phyloP scores from a whole-genome alignment of 1,139 yeast species.

The Petasospora rhodanensis region DNA sequence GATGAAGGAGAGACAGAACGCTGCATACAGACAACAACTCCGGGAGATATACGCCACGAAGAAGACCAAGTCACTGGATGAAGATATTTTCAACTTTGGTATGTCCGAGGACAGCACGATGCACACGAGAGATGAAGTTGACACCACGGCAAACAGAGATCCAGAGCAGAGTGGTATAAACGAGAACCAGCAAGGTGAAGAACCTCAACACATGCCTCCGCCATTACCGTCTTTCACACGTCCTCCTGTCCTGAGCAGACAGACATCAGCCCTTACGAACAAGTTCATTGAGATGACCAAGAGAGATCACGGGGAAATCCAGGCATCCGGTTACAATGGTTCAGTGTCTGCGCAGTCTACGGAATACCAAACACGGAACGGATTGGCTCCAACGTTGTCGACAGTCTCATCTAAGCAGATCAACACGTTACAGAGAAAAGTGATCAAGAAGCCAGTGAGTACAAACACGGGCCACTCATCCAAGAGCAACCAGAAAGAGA shows the following conservation, averaged over 20 bases:
- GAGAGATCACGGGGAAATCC: slow-evolving; percentile 55
- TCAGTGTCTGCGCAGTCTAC: slow-evolving; percentile 39
- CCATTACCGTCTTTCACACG: slow-evolving; percentile 14
- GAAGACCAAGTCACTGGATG: not conserved
- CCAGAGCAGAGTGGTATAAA: not conserved
- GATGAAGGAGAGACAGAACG: too few species aligned
- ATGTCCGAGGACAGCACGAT: slow-evolving; percentile 8
- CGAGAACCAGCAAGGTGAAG: slow-evolving; percentile 3
- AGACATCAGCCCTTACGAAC: slow-evolving; percentile 26
- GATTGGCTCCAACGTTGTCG: slow-evolving; percentile 64
- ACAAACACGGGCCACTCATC: slow-evolving; percentile 19
- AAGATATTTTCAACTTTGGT: too few species aligned
- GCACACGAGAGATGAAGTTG: slow-evolving; percentile 1
- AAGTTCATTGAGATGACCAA: slow-evolving; percentile 27
- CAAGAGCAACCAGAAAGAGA: slow-evolving; percentile 19
- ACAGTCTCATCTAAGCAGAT: slow-evolving; percentile 66
- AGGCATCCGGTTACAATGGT: slow-evolving; percentile 77
- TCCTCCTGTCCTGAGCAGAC: slow-evolving; percentile 25
- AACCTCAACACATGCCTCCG: slow-evolving; percentile 14
- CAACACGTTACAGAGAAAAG: slow-evolving; percentile 50
- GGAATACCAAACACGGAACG: slow-evolving; percentile 44
- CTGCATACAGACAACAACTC: slow-evolving; percentile 30
- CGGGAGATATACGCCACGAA: slow-evolving; percentile 18
- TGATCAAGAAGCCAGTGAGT: slow-evolving; percentile 25
- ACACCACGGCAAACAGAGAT: not conserved